Evolutionary conservation across 768 basidiomycete species (phyloP), one percentile per base, ranked within the genome.

Genomic region (Suillus discolor): DNA sequence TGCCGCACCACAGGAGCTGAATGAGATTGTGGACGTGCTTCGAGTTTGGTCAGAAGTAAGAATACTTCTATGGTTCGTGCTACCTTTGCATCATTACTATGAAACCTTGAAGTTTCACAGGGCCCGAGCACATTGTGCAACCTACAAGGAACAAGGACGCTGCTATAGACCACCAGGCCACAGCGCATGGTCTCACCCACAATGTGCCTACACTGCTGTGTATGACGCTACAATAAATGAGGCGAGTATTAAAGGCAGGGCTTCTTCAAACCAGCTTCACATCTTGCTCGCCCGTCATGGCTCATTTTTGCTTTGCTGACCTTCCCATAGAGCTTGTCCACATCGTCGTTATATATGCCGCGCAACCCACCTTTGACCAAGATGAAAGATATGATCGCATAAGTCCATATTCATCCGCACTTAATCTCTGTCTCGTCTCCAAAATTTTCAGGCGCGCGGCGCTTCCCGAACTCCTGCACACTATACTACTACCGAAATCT

Each of bases 301-400:
- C 23, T 16, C 13, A 6, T 38, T 51, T 51, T 16, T 15, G 62
- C n/a, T 72, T 80, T 64, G 66, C 67, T 34, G 51, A 61, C 16
- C 75, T 80, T 57, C 73, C 80, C 9, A 69, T 72, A 39, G 80
- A 82, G 70, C 75, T 81, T 31, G 74, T 67, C 51, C 72, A 78
- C 57, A 71, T 76, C 53, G 74, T 82, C 55, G 65, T 81, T 42
- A 69, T 71, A 16, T 44, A 78, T 20, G 78, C 78, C 18, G 68
- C 76, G 9, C 60, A 68, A 6, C 76, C 78, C 20, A 61, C 65
- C 61, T 67, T 68, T 47, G 9, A 44, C 7, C 60, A 57, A 49
- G 6, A 62, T 49, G 18, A 38, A 39, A 36, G 67, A 59, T 34
- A 65, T 36, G 53, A 55, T 38, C 36, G 36, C 36, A 0, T 1